These are phyloP conservation scores for Candida glaebosa DNA, from an alignment of 805 yeast genomes.

Conservation along the genomic window DNA sequence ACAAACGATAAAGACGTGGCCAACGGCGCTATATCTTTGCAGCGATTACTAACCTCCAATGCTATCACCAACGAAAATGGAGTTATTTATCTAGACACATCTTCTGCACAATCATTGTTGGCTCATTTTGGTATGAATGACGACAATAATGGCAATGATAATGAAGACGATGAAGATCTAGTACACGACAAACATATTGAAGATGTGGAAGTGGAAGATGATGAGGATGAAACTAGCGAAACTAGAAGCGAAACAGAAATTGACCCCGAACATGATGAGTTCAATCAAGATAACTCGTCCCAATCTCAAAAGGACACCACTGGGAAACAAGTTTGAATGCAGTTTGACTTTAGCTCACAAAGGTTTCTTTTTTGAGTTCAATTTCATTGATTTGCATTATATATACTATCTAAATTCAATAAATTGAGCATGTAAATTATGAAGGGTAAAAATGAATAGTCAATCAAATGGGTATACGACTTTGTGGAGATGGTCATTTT, in stretches of 20 bases:
- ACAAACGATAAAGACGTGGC: slow-evolving; percentile 16
- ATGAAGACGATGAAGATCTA: slow-evolving; percentile 24
- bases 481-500: background rate
- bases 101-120: slow-evolving; percentile 60
- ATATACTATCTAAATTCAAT: slow-evolving; percentile 1
- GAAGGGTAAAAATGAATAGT: background rate
- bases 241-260: background rate
- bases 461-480: background rate
- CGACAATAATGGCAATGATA: slow-evolving; percentile 23
- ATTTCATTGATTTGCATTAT: slow-evolving; percentile 2
- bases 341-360: background rate
- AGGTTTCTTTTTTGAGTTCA: background rate
- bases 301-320: background rate
- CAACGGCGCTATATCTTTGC: slow-evolving; percentile 42
- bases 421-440: slow-evolving; percentile 1
- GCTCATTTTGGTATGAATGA: slow-evolving; percentile 46
- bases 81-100: slow-evolving; percentile 60
- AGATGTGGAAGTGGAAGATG: slow-evolving; percentile 23
- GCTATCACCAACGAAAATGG: slow-evolving; percentile 59
- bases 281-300: background rate
- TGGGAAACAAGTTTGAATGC: background rate
- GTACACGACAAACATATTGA: slow-evolving; percentile 29
- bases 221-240: slow-evolving; percentile 16
- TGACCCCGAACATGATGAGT: background rate
- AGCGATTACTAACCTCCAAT: slow-evolving; percentile 43